Evolutionary conservation across 1,284 basidiomycete species (phyloP).

Genomic region (Hypsizygus ulmarius): DNA sequence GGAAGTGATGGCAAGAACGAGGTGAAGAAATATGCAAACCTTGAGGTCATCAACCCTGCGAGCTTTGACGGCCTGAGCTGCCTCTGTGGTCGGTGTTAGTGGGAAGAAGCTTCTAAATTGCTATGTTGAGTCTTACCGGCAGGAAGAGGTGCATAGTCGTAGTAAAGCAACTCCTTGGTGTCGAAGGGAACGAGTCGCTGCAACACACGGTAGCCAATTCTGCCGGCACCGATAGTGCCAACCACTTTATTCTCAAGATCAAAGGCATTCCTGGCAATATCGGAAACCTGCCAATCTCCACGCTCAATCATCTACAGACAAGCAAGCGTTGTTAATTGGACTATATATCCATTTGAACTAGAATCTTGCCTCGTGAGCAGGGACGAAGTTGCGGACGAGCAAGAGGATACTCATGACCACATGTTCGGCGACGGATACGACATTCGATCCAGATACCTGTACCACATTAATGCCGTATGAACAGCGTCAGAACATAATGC

Average conservation of each 20-base stretch:
- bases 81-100: slow-evolving; percentile 38
- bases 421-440: slow-evolving; percentile 92
- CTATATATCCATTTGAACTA: not conserved
- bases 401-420: slow-evolving; percentile 78
- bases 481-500: not conserved
- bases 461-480: not conserved
- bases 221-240: slow-evolving; percentile 83
- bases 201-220: slow-evolving; percentile 89
- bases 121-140: slow-evolving; percentile 37
- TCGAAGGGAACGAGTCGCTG: slow-evolving; percentile 88
- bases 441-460: slow-evolving; percentile 78
- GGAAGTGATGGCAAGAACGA: not conserved
- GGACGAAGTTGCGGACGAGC: slow-evolving; percentile 85
- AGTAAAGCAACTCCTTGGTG: slow-evolving; percentile 91
- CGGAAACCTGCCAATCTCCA: slow-evolving; percentile 85
- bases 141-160: slow-evolving; percentile 87
- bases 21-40: slow-evolving; percentile 19
- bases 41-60: slow-evolving; percentile 82
- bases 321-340: too few relatives aligned
- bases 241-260: slow-evolving; percentile 92
- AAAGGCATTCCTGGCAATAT: slow-evolving; percentile 77
- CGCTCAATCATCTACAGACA: slow-evolving; percentile 70
- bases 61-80: slow-evolving; percentile 69
- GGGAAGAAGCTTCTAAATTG: not conserved
- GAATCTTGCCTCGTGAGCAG: slow-evolving; percentile 66